Base-by-base conservation (phyloP, 2,329 filamentous ascomycete species). In the Dothideomycetes sp. region DNA sequence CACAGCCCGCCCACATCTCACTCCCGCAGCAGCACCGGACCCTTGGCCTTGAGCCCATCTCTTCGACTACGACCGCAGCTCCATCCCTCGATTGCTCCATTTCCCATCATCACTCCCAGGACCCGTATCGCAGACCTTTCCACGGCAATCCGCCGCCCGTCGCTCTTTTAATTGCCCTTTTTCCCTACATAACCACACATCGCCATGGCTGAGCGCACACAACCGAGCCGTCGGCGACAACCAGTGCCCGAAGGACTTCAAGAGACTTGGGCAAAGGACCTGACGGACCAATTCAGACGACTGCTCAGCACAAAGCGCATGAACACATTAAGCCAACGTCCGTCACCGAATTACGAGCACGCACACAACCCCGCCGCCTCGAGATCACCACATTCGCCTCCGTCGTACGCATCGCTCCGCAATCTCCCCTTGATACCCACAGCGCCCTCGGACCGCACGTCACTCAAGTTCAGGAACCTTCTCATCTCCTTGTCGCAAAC, bases 401-500 rank as follows among this genome's bases (percentile, higher is more conserved):
- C 77, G 2, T 71, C 75, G 3, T 80, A 81, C 57, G 36, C 43
- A 11, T 75, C 74, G 37, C 60, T 77, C 49, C 70, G 72, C 50
- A 79, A 76, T 55, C 67, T 82, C 38, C 81, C 82, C 19, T 73
- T 81, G 47, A 68, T 81, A 37, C 88, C 91, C 3, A 80, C 81
- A 10, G 73, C 86, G 17, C 89, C 91, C 5, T 58, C 55, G 33
- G 68, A 71, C 47, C 53, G 58, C 36, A 64, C 65, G 39, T 68
- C 65, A 10, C 49, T 69, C 30, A 64, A 66, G 37, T 70, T 71
- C 55, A 62, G 63, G 46, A 94, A 82, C 62, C 74, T 93, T 45
- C 73, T 96, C 33, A 75, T 93, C 49, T 86, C 84, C 15, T 65
- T 96, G 15, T 94, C 89, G 12, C 73, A 83, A 43, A 94, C 87